Percentiles rank a stretch among this genome's conserved stretches.
phyloP scores from a whole-genome alignment of 208 protist genomes.

The Strigomonas galati region DNA sequence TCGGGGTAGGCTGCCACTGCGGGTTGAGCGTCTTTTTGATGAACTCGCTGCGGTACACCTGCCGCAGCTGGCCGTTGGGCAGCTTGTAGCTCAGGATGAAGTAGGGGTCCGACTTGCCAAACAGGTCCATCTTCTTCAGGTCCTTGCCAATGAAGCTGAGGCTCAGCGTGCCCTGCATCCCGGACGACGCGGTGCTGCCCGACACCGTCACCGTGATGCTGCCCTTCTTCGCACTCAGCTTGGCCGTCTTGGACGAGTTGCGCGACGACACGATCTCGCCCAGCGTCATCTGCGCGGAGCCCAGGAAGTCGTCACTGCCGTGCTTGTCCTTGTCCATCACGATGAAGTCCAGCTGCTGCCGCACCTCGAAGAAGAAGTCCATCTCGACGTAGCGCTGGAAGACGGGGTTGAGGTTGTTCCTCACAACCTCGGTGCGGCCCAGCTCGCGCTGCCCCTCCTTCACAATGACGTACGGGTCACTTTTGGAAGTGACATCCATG shows the following conservation, averaged over 20 bases:
- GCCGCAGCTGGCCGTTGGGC: slow-evolving; percentile 16
- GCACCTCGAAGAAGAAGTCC: slow-evolving; percentile 40
- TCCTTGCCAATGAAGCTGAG: slow-evolving; percentile 23
- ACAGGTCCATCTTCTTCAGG: slow-evolving; percentile 47
- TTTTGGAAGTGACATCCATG: slow-evolving; percentile 24
- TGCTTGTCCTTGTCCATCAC: slow-evolving; percentile 27
- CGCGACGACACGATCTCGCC: slow-evolving; percentile 25
- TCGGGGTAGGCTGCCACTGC: slow-evolving; percentile 29
- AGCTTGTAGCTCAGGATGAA: slow-evolving; percentile 23
- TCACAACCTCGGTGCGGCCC: slow-evolving; percentile 28
- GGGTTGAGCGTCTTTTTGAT: slow-evolving; percentile 34
- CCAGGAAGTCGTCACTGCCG: slow-evolving; percentile 28
- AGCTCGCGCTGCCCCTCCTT: slow-evolving; percentile 8
- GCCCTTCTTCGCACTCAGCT: slow-evolving; percentile 17
- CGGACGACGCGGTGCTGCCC: slow-evolving; percentile 7
- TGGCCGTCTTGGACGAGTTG: slow-evolving; percentile 19
- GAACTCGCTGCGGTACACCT: slow-evolving; percentile 29
- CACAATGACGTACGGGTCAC: slow-evolving; percentile 26
- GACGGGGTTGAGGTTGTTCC: slow-evolving; percentile 35
- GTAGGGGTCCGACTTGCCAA: slow-evolving; percentile 36
- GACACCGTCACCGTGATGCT: slow-evolving; percentile 25
- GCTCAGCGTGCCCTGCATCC: slow-evolving; percentile 16
- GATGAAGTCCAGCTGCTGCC: slow-evolving; percentile 22
- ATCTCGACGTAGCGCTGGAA: slow-evolving; percentile 25
- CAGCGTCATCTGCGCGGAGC: slow-evolving; percentile 21